Evolutionary conservation across 352 stramenopile species (phyloP), one percentile per base, ranked within the genome.

Genomic region (Globisporangium rhizosaccharum): DNA sequence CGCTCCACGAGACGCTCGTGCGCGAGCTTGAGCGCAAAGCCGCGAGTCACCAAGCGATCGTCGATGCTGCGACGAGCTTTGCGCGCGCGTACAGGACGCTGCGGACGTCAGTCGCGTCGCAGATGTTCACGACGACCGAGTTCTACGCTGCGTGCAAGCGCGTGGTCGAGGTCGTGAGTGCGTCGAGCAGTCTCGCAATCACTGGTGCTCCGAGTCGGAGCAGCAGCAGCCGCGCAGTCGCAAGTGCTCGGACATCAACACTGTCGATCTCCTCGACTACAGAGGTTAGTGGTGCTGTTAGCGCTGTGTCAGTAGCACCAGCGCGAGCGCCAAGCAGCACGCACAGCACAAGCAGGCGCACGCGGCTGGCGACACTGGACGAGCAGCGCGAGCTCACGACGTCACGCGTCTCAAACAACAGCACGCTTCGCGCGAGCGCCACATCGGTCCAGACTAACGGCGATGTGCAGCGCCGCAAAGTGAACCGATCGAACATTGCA

Each of bases 21-120:
- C 65, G 66, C 23, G 73, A 83, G 63, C 68, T 78, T 51, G 73
- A 83, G 54, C 63, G 66, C 6, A 66, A 73, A 36, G 68, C 62
- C 3, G 61, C 69, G 4, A 62, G 63, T 9, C 68, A 76, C 28
- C 64, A 75, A 45, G 65, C 53, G 28, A 67, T 83, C 15, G 53
- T 81, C 45, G 74, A 83, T 47, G 74, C 74, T 8, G 74, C 70
- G 7, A 75, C 57, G 61, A 52, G 64, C 41, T 80, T 83, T 46
- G 59, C 74, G 17, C 61, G 62, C 0, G 67, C 74, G 9, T 83
- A 75, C 57, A 74, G 71, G 44, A 71, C 65, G 23, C 49, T 80
- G 39, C 61, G 69, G 41, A 68, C 70, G 57, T 65, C 65, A 33
- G 70, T 72, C 0, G 59, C 65, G 30, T 61, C 63, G 15, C 61